Conservation (phyloP, 2,329 filamentous ascomycete genomes). For the Claviceps fusiformis region DNA sequence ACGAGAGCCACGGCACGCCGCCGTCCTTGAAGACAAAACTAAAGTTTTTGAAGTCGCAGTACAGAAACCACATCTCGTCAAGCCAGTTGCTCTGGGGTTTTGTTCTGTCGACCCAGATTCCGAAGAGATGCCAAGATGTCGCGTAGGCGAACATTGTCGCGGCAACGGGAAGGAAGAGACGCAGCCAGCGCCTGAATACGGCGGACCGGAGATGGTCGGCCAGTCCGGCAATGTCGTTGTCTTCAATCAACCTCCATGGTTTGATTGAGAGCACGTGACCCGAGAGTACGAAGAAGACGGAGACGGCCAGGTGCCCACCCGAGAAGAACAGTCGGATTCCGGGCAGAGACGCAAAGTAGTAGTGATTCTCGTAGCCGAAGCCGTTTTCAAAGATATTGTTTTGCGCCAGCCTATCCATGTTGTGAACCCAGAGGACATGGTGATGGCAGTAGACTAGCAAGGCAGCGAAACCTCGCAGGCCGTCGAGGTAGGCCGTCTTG, state of each 20-base stretch:
- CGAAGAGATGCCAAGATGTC: conserved; percentile 38
- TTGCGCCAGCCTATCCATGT: conserved; percentile 7
- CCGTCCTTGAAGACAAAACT: conserved; percentile 51
- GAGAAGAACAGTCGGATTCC: conserved; percentile 45
- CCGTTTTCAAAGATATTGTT: conserved; percentile 35
- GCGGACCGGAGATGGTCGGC: conserved; percentile 32
- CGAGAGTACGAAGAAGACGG: conserved; percentile 43
- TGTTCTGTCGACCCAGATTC: conserved; percentile 27
- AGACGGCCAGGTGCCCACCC: conserved; percentile 47
- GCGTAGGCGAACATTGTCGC: conserved; percentile 37
- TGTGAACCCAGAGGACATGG: conserved; percentile 44
- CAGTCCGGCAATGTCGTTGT: conserved; percentile 26
- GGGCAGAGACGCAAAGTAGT: conserved; percentile 40
- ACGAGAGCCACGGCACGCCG: conserved; percentile 34
- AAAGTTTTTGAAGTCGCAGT: conserved; percentile 51
- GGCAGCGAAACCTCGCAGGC: conserved; percentile 52
- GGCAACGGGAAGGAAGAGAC: conserved; percentile 38
- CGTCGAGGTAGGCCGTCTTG: conserved; percentile 46
- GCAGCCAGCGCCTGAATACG: conserved; percentile 35
- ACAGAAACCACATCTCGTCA: conserved; percentile 37
- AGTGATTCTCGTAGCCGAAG: conserved; percentile 34
- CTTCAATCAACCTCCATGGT: conserved; percentile 31
- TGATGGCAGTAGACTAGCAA: conserved; percentile 53
- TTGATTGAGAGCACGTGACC: conserved; percentile 43
- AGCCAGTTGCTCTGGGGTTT: conserved; percentile 25